Base-by-base conservation (phyloP, 2,329 filamentous ascomycete species). In the Cercospora janseana region DNA sequence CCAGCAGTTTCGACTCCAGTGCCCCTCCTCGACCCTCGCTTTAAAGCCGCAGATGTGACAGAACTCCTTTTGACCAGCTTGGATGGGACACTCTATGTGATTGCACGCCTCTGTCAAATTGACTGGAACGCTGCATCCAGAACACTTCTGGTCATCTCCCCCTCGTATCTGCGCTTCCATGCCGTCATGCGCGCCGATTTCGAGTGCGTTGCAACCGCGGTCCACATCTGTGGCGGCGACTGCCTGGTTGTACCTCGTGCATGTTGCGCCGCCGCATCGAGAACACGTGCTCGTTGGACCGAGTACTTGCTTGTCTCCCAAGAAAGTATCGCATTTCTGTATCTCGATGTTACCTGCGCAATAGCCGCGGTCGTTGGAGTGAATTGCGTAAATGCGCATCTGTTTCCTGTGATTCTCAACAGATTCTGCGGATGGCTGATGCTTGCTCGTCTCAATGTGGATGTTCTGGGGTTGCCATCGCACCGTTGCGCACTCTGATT, bases 261-360 rank as follows among this genome's bases (percentile, higher is more conserved):
- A n/a, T n/a, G n/a, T n/a, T n/a, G n/a, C n/a, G n/a, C n/a, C n/a
- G n/a, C n/a, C n/a, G n/a, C n/a, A n/a, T n/a, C n/a, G n/a, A n/a
- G n/a, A n/a, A n/a, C n/a, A n/a, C n/a, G n/a, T n/a, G n/a, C n/a
- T n/a, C n/a, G n/a, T n/a, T n/a, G n/a, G n/a, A n/a, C n/a, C n/a
- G n/a, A n/a, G n/a, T n/a, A n/a, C n/a, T n/a, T n/a, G n/a, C n/a
- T n/a, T n/a, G n/a, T n/a, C n/a, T n/a, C n/a, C n/a, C n/a, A n/a
- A n/a, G n/a, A n/a, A n/a, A n/a, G n/a, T n/a, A n/a, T n/a, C n/a
- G n/a, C n/a, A n/a, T n/a, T n/a, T n/a, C n/a, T n/a, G n/a, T n/a
- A n/a, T n/a, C n/a, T n/a, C n/a, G n/a, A n/a, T n/a, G n/a, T n/a
- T 37, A 3, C 34, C 34, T 13, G 47, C 38, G 40, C 47, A 50